Evolutionary conservation across 2,329 filamentous ascomycete genomes (phyloP).

Genomic region (Fusarium austroafricanum): DNA sequence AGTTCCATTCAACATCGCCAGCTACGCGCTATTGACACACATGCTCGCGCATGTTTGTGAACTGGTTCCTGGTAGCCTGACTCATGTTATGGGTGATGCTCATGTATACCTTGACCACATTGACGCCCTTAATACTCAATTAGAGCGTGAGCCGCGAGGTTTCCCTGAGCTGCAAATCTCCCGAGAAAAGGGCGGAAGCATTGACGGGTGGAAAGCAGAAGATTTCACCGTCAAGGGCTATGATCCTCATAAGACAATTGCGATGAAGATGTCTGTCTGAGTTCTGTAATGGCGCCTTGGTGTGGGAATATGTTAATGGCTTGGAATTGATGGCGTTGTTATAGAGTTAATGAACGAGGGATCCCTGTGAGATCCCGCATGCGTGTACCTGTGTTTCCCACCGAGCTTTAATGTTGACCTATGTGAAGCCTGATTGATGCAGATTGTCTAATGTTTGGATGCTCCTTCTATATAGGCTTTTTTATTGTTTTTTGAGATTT

Average conservation of each 20-base stretch:
- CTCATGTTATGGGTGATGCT: slow-evolving; percentile 98
- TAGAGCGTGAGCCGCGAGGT: slow-evolving; percentile 80
- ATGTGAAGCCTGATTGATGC: background rate
- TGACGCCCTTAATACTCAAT: slow-evolving; percentile 83
- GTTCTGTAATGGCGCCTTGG: background rate
- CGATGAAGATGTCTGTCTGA: slow-evolving; percentile 97
- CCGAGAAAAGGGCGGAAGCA: slow-evolving; percentile 74
- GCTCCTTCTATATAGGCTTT: background rate
- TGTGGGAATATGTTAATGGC: background rate
- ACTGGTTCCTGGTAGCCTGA: slow-evolving; percentile 85
- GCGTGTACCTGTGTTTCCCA: background rate
- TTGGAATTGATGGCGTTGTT: slow-evolving; percentile 35
- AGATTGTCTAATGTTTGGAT: background rate
- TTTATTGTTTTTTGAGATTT: no score
- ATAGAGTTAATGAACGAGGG: slow-evolving; percentile 7
- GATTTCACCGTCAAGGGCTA: slow-evolving; percentile 92
- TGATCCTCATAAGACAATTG: slow-evolving; percentile 88
- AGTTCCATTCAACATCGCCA: slow-evolving; percentile 97
- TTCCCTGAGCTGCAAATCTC: slow-evolving; percentile 85
- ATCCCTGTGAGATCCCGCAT: background rate
- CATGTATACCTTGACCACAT: slow-evolving; percentile 96
- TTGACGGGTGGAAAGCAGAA: slow-evolving; percentile 90
- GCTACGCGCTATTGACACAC: slow-evolving; percentile 92
- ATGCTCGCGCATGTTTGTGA: slow-evolving; percentile 93
- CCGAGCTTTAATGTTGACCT: background rate